Evolutionary conservation across 2,329 filamentous ascomycete species (phyloP).

Genomic region (Cladosporium velox): DNA sequence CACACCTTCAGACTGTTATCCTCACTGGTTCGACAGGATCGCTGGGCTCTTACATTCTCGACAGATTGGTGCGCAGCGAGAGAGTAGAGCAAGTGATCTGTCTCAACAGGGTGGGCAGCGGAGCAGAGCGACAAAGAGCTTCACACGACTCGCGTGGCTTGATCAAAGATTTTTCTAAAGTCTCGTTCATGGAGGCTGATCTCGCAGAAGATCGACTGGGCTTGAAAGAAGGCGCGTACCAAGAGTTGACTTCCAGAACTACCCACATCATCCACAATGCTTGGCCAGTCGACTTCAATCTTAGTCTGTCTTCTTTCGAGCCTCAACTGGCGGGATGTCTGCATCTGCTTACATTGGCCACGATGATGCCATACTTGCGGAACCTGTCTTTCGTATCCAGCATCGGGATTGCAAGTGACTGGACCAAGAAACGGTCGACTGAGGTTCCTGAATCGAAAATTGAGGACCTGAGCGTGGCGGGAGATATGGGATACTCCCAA

Average conservation of each 20-base stretch:
- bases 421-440: conserved; percentile 20
- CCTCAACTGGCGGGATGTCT: conserved; percentile 24
- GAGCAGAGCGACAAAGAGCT: conserved; percentile 27
- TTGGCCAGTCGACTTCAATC: conserved; percentile 43
- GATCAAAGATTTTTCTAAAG: conserved; percentile 30
- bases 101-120: conserved; percentile 33
- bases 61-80: conserved; percentile 32
- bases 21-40: conserved; percentile 42
- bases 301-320: conserved; percentile 35
- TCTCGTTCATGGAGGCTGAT: conserved; percentile 29
- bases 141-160: conserved; percentile 29
- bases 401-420: conserved; percentile 31
- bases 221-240: conserved; percentile 27
- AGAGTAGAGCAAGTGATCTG: conserved; percentile 35
- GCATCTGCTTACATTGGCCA: conserved; percentile 30
- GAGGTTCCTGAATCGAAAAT: not conserved
- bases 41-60: conserved; percentile 38
- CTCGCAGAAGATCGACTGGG: conserved; percentile 21
- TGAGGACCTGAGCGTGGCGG: not conserved
- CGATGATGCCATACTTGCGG: conserved; percentile 34
- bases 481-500: conserved; percentile 8
- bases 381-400: conserved; percentile 45
- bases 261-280: conserved; percentile 41
- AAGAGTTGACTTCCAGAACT: conserved; percentile 25
- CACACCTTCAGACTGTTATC: conserved; percentile 28